Base-by-base conservation (phyloP, 2,329 filamentous ascomycete species). In the Cordyceps javanica region DNA sequence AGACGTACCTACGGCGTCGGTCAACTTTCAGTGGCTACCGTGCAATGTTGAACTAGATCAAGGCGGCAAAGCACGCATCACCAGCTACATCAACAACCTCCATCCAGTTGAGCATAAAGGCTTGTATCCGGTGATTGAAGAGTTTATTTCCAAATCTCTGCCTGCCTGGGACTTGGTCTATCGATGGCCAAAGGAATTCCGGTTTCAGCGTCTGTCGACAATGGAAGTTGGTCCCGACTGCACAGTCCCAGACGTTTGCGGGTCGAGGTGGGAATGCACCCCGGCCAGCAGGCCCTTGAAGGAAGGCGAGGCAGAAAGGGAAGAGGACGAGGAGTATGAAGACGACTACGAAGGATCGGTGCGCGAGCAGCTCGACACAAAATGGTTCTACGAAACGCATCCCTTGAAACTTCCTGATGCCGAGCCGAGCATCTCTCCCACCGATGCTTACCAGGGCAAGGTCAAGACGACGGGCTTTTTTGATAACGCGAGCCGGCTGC, bases 41-140 rank as follows among this genome's bases (percentile, higher is more conserved):
- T 75, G 75, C 50, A 74, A 80, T 4, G 70, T 83, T 16, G 64
- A 71, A n/a, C 67, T 80, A 44, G 64, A 69, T 1, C 25, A 44
- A 21, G 66, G 71, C 9, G 69, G 67, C 3, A 64, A 60, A 5
- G 69, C 72, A 11, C 72, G 66, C 16, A 76, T 82, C 26, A 69
- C 70, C 3, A 79, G 76, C 61, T 82, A 82, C 62, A 73, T 82
- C 66, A 82, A 82, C 65, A 82, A 81, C 60, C 64, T 81, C 1
- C 78, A 82, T 60, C 80, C 80, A 0, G 26, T 59, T 1, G 52
- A 70, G 2, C 69, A 79, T 46, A 60, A 62, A 9, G 60, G 57
- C 3, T 64, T 80, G 0, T 80, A 79, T 55, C 59, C 57, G 1
- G 62, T 75, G 3, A 64, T 80, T 11, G 75, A 78, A 54, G 60